These are phyloP conservation scores for Aureobasidium sp. DNA, from an alignment of 2,329 filamentous ascomycete species.

Conservation along the genomic window DNA sequence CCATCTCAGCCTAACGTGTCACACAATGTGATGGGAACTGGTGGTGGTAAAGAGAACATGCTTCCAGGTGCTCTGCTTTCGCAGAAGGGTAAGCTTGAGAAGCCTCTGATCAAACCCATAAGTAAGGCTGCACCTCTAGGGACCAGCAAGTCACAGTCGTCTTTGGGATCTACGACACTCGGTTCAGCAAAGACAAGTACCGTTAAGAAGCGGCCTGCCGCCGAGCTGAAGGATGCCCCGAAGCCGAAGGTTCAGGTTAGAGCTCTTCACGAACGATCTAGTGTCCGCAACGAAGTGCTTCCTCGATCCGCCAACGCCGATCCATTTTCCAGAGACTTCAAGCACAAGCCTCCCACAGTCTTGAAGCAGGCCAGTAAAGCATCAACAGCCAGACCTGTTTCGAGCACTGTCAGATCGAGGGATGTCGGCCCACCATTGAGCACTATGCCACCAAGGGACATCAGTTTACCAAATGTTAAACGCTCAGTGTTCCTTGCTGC, in stretches of 20 bases:
- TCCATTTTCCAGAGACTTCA: not conserved
- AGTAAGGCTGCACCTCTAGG: not conserved
- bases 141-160: not conserved
- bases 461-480: constrained; percentile 21
- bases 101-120: not conserved
- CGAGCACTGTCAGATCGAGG: not conserved
- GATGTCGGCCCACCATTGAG: not conserved
- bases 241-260: constrained; percentile 9
- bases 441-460: constrained; percentile 6
- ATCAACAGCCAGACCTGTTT: not conserved
- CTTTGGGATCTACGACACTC: not conserved
- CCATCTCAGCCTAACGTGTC: constrained; percentile 27
- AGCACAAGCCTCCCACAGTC: not conserved
- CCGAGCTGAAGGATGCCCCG: constrained; percentile 1
- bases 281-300: not conserved
- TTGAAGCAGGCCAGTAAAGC: not conserved
- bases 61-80: constrained; percentile 38
- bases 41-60: constrained; percentile 56
- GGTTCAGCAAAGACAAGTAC: not conserved
- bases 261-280: constrained; percentile 1
- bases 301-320: not conserved
- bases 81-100: not conserved
- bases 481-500: constrained; percentile 19
- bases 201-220: constrained; percentile 9
- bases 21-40: not conserved